A percentile compares a stretch with the other conserved stretches of the same genome.
Evolutionary conservation across 495 filamentous ascomycete species (phyloP).

Genomic region (Recurvomyces mirabilis): DNA sequence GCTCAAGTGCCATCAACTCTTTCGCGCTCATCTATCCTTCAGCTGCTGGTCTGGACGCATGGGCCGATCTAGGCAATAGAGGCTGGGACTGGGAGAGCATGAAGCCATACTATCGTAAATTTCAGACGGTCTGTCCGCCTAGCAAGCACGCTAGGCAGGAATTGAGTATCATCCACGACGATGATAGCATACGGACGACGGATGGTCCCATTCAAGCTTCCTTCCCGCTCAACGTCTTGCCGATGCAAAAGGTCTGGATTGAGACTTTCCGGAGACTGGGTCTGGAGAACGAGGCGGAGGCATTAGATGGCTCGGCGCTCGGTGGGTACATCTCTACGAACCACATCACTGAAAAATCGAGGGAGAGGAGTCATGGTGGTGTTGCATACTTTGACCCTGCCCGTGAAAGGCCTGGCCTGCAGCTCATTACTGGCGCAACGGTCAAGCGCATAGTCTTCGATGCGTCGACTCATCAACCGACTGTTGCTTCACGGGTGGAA

Average conservation of each 20-base stretch:
- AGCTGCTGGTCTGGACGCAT: conserved; percentile 11
- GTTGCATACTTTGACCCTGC: conserved; percentile 8
- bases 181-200: not conserved
- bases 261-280: conserved; percentile 1
- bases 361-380: conserved; percentile 9
- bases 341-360: conserved; percentile 12
- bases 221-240: not conserved
- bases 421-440: conserved; percentile 1
- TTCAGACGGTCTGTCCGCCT: conserved; percentile 7
- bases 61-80: conserved; percentile 17
- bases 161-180: not conserved
- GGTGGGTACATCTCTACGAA: conserved; percentile 11
- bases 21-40: conserved; percentile 6
- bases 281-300: conserved; percentile 9
- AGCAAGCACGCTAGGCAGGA: not conserved
- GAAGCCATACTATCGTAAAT: conserved; percentile 15
- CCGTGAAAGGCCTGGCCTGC: not conserved
- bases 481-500: not conserved
- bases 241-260: conserved; percentile 8
- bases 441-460: conserved; percentile 11
- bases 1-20: conserved; percentile 16
- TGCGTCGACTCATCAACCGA: not conserved
- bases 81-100: conserved; percentile 13
- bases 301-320: conserved; percentile 2
- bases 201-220: conserved; percentile 10